Base-by-base conservation (phyloP, 495 filamentous ascomycete genomes). In the Aspergillus sclerotioniger region DNA sequence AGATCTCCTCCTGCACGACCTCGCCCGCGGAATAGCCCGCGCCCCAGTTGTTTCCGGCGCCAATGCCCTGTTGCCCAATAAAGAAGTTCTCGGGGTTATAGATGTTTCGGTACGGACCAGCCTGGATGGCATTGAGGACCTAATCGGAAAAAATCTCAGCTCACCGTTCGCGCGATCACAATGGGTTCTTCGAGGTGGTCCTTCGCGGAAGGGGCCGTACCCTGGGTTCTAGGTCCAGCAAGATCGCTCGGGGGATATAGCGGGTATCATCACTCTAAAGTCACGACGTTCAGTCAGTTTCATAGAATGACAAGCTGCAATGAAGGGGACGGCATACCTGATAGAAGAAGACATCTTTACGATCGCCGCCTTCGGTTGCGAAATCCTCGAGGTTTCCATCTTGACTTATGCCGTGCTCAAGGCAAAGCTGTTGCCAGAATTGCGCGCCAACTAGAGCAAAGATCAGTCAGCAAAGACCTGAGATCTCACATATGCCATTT, bases 1-100 rank as follows among this genome's bases (percentile, higher is more conserved):
- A 90, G 54, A 98, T 90, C 70, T 98, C 94, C 67, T 98, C 94
- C 61, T 96, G 90, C 17, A 98, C 91, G 29, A 78, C 77, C 69
- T 96, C 92, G 59, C 92, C 94, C n/a, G 88, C 87, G 44, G 91
- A 84, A 75, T 98, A 98, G 16, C 94, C 94, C 62, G 92, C 87
- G 57, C 90, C 94, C 94, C 94, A 98, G 71, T 97, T 98, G 71
- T 98, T 98, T 54, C 91, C 94, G 6, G 95, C 94, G 31, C 94
- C 94, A 44, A 87, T 85, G 47, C 95, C 94, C 69, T 90, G 87
- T 70, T 92, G 91, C 62, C 91, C 90, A 32, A 97, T 82, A 66
- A 92, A 97, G 73, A 98, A 97, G 78, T 98, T 98, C 70, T 98
- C 94, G 8, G 94, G 94, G 71, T 98, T 98, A 82, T 98, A 98